Base-by-base conservation (phyloP, 2,329 filamentous ascomycete genomes). In the Mollisiaceae sp. region DNA sequence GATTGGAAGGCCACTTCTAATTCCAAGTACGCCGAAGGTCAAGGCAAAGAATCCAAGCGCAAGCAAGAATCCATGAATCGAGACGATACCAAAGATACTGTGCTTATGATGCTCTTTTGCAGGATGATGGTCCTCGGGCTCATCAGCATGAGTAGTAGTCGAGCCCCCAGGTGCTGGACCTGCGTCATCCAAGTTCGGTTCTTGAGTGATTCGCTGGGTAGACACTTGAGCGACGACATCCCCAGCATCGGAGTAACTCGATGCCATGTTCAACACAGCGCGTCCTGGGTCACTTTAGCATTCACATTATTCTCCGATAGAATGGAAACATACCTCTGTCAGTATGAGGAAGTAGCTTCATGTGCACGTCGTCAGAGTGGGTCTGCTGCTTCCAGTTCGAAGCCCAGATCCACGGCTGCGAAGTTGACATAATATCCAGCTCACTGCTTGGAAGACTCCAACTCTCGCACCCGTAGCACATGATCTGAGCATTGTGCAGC, bases 351-450 rank as follows among this genome's bases (percentile, higher is more conserved):
- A 36, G 55, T n/a, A 68, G 35, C 27, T 20, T 24, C 20, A 68
- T 14, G 2, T 64, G 45, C 18, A 35, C 39, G 45, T 65, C 59
- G 58, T 59, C 62, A 15, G 43, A 59, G 41, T 50, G 24, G 1
- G 62, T 60, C 18, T 54, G 35, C 35, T 68, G 64, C 14, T 61
- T 43, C 22, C 36, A 55, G 56, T 65, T 64, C 32, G 59, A 54
- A 2, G 61, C 62, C 66, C 66, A 68, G 11, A 68, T 64, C 66
- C 66, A 68, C 2, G 52, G 41, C 52, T 68, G 66, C 5, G 55
- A 62, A 4, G 15, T 32, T 2, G 58, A 62, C 18, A 35, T 54
- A 1, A 68, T 41, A 47, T 62, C 24, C 8, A 68, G 36, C 6
- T 54, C 47, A 32, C 35, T 65, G 0, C 41, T 20, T 2, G n/a